Evolutionary conservation across 2,329 filamentous ascomycete species (phyloP).

Genomic region (Claviceps capensis): DNA sequence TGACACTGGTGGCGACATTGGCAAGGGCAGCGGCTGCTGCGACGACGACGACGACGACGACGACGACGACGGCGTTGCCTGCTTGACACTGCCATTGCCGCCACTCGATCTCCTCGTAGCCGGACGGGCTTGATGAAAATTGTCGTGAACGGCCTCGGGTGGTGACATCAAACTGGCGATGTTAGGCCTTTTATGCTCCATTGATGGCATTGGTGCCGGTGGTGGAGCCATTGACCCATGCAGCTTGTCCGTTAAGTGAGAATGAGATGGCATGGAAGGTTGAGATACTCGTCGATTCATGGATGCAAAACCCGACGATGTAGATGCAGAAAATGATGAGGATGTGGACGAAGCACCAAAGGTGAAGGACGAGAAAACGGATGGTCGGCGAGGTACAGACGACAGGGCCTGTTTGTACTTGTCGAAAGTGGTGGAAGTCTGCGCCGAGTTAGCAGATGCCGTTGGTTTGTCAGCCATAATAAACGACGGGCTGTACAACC

Average conservation of each 20-base stretch:
- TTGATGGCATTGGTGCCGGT: slow-evolving; percentile 8
- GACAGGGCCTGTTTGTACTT: slow-evolving; percentile 8
- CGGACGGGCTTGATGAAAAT: slow-evolving; percentile 25
- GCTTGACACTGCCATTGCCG: slow-evolving; percentile 11
- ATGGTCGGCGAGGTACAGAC: slow-evolving; percentile 6
- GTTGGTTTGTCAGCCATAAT: slow-evolving; percentile 24
- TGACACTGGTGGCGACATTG: slow-evolving; percentile 46
- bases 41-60: slow-evolving; percentile 20
- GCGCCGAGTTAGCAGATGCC: slow-evolving; percentile 8
- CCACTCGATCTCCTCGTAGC: slow-evolving; percentile 1
- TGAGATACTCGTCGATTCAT: slow-evolving; percentile 7
- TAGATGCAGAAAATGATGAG: slow-evolving; percentile 7
- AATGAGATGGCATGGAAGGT: slow-evolving; percentile 15
- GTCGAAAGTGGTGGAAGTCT: slow-evolving; percentile 17
- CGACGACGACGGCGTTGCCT: slow-evolving; percentile 13
- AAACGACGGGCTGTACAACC: neutral
- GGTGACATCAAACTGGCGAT: slow-evolving; percentile 49
- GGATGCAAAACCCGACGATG: slow-evolving; percentile 6
- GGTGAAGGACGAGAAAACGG: slow-evolving; percentile 7
- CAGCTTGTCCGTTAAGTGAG: slow-evolving; percentile 10
- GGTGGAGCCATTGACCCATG: slow-evolving; percentile 18
- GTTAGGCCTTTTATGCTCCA: slow-evolving; percentile 28
- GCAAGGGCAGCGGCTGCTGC: slow-evolving; percentile 26
- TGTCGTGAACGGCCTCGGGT: slow-evolving; percentile 42
- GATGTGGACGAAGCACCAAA: slow-evolving; percentile 5